Percentiles rank a stretch among this genome's conserved stretches.
Conservation (phyloP, 2,329 filamentous ascomycete species). For the Penicillium sp. region DNA sequence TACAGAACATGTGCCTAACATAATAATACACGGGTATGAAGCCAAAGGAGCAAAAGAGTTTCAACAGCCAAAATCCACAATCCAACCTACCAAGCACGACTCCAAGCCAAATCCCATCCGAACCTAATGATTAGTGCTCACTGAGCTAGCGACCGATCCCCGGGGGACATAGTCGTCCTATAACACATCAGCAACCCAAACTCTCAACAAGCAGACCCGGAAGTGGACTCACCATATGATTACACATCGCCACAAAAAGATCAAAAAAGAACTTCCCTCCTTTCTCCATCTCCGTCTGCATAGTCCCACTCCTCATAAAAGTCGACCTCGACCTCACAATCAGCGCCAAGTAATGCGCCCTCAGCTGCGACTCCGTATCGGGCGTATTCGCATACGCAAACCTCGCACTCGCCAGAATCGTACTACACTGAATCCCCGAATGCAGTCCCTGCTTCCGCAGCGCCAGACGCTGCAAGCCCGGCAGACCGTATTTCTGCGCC, state of each 20-base stretch:
- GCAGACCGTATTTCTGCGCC: conserved; percentile 79
- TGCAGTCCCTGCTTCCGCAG: conserved; percentile 88
- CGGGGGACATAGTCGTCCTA: conserved; percentile 29
- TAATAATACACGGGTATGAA: conserved; percentile 24
- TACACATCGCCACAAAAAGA: conserved; percentile 88
- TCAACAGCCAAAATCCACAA: not conserved
- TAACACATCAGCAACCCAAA: not conserved
- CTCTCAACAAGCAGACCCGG: not conserved
- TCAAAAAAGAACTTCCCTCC: conserved; percentile 91
- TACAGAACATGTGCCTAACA: not conserved
- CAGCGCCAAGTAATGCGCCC: conserved; percentile 87
- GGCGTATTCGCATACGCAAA: conserved; percentile 89
- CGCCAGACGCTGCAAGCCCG: conserved; percentile 80
- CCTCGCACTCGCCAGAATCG: conserved; percentile 82
- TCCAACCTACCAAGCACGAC: not conserved
- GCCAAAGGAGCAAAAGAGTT: conserved; percentile 3
- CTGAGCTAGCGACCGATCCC: conserved; percentile 21
- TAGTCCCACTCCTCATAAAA: conserved; percentile 91
- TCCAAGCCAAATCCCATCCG: not conserved
- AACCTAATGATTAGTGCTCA: conserved; percentile 1
- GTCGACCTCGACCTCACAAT: conserved; percentile 86
- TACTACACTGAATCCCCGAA: conserved; percentile 79
- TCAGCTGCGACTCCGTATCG: conserved; percentile 84
- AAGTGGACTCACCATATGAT: conserved; percentile 70
- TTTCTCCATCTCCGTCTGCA: conserved; percentile 92